Evolutionary conservation across 225 moss, liverwort and hornwort genomes (phyloP), one percentile per base, ranked within the genome.

Genomic region (Anthoceros angustus): DNA sequence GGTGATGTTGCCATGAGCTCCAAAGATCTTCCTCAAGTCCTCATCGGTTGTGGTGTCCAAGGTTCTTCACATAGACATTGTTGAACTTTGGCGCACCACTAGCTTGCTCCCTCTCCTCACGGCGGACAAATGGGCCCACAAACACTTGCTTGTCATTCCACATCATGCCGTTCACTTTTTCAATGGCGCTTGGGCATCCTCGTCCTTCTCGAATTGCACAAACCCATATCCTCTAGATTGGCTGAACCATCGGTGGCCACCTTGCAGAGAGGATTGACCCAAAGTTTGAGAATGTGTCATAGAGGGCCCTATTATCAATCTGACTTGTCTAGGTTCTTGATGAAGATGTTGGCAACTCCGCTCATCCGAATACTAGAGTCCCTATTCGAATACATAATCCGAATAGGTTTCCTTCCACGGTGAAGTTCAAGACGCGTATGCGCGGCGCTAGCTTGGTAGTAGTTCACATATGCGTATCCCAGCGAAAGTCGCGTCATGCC

Each of bases 191-290:
- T 80, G 83, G 46, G 94, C 94, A 23, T 86, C 80, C 39, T 95
- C 94, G 66, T 95, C 90, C 74, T 86, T 84, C 83, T 95, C 88
- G 23, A 95, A 95, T 82, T 95, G 94, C 21, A 95, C 94, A 66
- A 95, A 95, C 15, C 94, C 94, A 61, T 90, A 90, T 0, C 94
- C 94, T 82, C 88, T 95, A 10, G 94, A 95, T 75, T 86, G 90
- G 0, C 94, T 16, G 86, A 83, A 62, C 75, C 76, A 63, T 95
- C 94, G 0, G 78, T 88, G 7, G 94, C 94, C 60, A 95, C 88
- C 78, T 95, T 95, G 74, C 94, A 95, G 94, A 95, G 49, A 90
- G 71, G 55, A 95, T 90, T 61, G 81, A 75, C 12, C 94, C 94
- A 62, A 95, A 90, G 5, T 80, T 84, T 43, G 86, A 76, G 66